Conservation (phyloP, 148 eudicot species). For the Beta vulgaris region DNA sequence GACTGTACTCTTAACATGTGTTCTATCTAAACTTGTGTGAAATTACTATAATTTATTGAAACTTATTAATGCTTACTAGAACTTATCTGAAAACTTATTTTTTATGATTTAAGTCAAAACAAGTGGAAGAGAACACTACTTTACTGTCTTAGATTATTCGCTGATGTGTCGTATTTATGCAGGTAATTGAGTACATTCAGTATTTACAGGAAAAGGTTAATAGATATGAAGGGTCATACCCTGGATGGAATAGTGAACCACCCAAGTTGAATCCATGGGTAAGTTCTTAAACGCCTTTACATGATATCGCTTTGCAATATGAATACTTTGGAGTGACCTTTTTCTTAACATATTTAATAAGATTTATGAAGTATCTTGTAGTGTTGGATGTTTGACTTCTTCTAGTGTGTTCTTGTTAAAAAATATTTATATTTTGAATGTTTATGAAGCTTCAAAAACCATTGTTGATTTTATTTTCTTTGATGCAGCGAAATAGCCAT, state of each 20-base stretch:
- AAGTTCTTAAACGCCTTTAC: slow-evolving; percentile 20
- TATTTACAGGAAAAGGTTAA: slow-evolving; percentile 82
- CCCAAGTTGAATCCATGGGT: slow-evolving; percentile 66
- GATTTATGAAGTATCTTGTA: not conserved
- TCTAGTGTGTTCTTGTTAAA: too few relatives aligned
- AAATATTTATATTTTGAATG: not conserved
- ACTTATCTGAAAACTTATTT: too few relatives aligned
- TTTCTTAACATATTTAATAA: not conserved
- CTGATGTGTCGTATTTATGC: slow-evolving; percentile 22
- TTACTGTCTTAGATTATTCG: not conserved
- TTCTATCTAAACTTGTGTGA: too few relatives aligned
- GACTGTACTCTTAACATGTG: too few relatives aligned
- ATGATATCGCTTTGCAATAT: not conserved
- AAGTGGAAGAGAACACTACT: too few relatives aligned
- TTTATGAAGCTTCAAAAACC: not conserved
- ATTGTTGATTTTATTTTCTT: slow-evolving; percentile 1
- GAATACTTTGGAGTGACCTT: not conserved
- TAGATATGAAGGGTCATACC: slow-evolving; percentile 71
- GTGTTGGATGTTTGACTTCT: not conserved
- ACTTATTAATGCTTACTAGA: too few relatives aligned
- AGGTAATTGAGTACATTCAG: slow-evolving; percentile 93
- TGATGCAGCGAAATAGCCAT: slow-evolving; percentile 47
- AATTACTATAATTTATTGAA: too few relatives aligned
- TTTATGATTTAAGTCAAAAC: too few relatives aligned
- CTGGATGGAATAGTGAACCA: slow-evolving; percentile 67